phyloP scores from a whole-genome alignment of 1,284 basidiomycete genomes.

The Pseudozyma thailandica region DNA sequence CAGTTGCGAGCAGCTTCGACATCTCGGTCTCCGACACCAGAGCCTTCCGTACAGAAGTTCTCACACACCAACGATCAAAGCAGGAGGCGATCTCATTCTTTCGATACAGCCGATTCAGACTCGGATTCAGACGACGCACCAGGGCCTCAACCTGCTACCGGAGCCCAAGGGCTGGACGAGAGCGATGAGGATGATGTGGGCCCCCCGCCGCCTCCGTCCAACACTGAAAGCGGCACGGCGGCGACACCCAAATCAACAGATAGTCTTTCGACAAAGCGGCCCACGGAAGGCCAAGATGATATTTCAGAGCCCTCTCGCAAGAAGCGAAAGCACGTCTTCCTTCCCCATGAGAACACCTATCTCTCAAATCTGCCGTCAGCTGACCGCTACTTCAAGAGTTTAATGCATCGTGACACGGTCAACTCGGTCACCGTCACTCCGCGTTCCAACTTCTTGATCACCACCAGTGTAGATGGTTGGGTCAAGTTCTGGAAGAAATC shows the following conservation, averaged over 20 bases:
- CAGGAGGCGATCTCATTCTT: slow-evolving; percentile 22
- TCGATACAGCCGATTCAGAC: slow-evolving; percentile 23
- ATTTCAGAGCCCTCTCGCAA: slow-evolving; percentile 17
- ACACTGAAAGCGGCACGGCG: neutral
- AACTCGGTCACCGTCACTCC: slow-evolving; percentile 77
- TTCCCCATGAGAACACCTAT: slow-evolving; percentile 83
- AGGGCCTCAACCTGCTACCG: slow-evolving; percentile 9
- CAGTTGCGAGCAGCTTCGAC: neutral
- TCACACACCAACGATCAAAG: neutral
- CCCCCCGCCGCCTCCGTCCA: slow-evolving; percentile 19
- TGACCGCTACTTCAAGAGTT: slow-evolving; percentile 94
- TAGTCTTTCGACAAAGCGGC: slow-evolving; percentile 10
- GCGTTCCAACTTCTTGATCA: slow-evolving; percentile 80
- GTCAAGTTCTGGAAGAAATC: slow-evolving; percentile 99
- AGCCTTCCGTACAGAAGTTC: slow-evolving; percentile 3
- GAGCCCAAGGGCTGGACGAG: neutral
- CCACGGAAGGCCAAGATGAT: slow-evolving; percentile 1
- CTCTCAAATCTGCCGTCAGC: slow-evolving; percentile 89
- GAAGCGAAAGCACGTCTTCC: slow-evolving; percentile 19
- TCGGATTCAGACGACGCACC: slow-evolving; percentile 13
- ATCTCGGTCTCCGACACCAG: slow-evolving; percentile 16
- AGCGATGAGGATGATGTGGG: slow-evolving; percentile 18
- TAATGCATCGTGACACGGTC: slow-evolving; percentile 96
- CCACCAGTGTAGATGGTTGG: slow-evolving; percentile 93
- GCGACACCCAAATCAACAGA: neutral